phyloP scores from a whole-genome alignment of 805 yeast species.

The Candida adriatica region DNA sequence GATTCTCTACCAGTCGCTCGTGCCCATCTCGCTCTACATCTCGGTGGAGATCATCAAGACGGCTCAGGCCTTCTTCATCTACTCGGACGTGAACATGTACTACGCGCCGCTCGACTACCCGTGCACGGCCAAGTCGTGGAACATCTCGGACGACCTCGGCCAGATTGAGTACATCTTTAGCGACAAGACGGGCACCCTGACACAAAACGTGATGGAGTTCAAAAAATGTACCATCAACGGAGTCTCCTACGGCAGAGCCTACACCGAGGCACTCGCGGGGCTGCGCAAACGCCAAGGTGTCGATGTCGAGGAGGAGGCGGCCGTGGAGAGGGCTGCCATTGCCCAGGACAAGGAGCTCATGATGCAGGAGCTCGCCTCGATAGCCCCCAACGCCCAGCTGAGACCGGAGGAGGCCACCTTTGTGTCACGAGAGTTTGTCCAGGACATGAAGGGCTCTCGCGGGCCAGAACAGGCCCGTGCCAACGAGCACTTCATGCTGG shows the following conservation, averaged over 20 bases:
- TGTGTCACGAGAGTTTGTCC: conserved; percentile 56
- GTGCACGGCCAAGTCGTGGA: conserved; percentile 82
- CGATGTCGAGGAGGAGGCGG: conserved; percentile 59
- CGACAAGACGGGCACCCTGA: conserved; percentile 80
- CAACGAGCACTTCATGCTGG: conserved; percentile 69
- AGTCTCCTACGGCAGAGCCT: conserved; percentile 66
- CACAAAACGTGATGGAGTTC: conserved; percentile 82
- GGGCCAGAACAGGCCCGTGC: conserved; percentile 49
- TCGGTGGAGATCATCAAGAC: conserved; percentile 80
- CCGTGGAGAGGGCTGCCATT: conserved; percentile 44
- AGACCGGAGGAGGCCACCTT: conserved; percentile 63
- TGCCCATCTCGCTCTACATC: conserved; percentile 77
- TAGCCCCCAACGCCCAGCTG: conserved; percentile 32
- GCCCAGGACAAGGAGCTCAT: conserved; percentile 51
- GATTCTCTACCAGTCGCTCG: conserved; percentile 70
- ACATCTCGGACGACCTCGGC: conserved; percentile 78
- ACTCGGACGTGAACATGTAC: conserved; percentile 68
- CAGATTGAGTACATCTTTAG: conserved; percentile 81
- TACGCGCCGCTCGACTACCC: conserved; percentile 67
- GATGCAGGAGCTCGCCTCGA: conserved; percentile 38
- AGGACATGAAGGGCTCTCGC: conserved; percentile 48
- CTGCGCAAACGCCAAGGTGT: conserved; percentile 71
- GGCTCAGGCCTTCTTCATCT: conserved; percentile 74
- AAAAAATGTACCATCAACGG: conserved; percentile 77
- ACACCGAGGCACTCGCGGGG: conserved; percentile 79